These are phyloP conservation scores for Salix caprea DNA, from an alignment of 345 rosid species.

Conservation along the genomic window DNA sequence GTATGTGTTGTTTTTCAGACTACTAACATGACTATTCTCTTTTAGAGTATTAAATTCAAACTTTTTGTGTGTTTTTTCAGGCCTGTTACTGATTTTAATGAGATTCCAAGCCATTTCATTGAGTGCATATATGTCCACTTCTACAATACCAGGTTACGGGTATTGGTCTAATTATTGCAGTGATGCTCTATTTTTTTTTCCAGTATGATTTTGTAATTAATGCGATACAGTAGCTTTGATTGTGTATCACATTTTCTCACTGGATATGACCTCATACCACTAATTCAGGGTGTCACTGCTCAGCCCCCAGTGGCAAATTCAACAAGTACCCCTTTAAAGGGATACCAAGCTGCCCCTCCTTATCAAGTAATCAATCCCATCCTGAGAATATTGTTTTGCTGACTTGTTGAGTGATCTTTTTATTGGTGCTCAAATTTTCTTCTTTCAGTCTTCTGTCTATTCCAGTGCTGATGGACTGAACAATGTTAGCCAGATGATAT, in stretches of 20 bases:
- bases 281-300: constrained; percentile 40
- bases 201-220: neutral
- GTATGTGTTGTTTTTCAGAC: neutral
- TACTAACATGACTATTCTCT: neutral
- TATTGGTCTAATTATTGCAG: constrained; percentile 29
- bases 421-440: neutral
- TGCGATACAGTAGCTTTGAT: neutral
- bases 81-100: constrained; percentile 83
- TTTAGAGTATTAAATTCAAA: constrained; percentile 8
- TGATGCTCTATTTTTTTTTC: constrained; percentile 6
- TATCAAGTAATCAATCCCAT: constrained; percentile 46
- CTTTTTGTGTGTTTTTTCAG: constrained; percentile 40
- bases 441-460: constrained; percentile 43
- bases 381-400: neutral
- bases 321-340: constrained; percentile 39
- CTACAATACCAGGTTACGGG: constrained; percentile 74
- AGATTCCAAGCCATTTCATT: constrained; percentile 69
- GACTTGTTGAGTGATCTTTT: neutral
- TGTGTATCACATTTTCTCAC: neutral
- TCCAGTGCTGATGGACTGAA: constrained; percentile 35
- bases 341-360: constrained; percentile 42
- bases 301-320: constrained; percentile 59
- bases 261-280: constrained; percentile 5
- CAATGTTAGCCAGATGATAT: constrained; percentile 41
- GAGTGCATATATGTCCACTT: constrained; percentile 88